Evolutionary conservation across 257 asterid species (phyloP).

Genomic region (Plantago elongata): DNA sequence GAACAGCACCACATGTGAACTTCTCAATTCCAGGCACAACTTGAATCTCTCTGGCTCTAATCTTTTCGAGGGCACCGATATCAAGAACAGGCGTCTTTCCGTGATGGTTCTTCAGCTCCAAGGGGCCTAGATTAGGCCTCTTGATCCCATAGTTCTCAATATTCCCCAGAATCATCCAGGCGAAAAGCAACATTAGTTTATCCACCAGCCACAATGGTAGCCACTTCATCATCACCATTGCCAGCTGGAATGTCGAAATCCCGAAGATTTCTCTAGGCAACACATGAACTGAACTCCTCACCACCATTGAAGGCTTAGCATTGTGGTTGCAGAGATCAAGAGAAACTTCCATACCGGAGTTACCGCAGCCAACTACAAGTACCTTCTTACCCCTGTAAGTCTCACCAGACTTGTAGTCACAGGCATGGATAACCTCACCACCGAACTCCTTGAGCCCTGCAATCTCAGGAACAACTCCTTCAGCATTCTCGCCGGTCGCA

Average conservation of each 20-base stretch:
- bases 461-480: conserved; percentile 54
- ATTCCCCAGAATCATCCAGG: conserved; percentile 54
- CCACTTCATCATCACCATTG: conserved; percentile 50
- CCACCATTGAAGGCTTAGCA: conserved; percentile 52
- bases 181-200: conserved; percentile 37
- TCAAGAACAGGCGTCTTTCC: conserved; percentile 74
- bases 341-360: conserved; percentile 62
- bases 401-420: conserved; percentile 56
- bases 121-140: conserved; percentile 51
- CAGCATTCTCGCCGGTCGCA: conserved; percentile 78
- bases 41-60: conserved; percentile 46
- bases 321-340: conserved; percentile 51
- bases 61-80: conserved; percentile 55
- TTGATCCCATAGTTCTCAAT: conserved; percentile 46
- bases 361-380: conserved; percentile 59
- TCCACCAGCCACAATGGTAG: conserved; percentile 71
- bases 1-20: conserved; percentile 31
- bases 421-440: conserved; percentile 51
- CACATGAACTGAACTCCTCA: conserved; percentile 61
- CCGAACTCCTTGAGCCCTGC: conserved; percentile 45
- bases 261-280: conserved; percentile 58
- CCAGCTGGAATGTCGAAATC: conserved; percentile 56
- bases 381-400: conserved; percentile 42
- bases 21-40: conserved; percentile 48
- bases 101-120: conserved; percentile 46